Percentiles rank a stretch among this genome's conserved stretches.
These are phyloP conservation scores for Luffa acutangula DNA, from an alignment of 306 rosid genomes.

Conservation along the genomic window DNA sequence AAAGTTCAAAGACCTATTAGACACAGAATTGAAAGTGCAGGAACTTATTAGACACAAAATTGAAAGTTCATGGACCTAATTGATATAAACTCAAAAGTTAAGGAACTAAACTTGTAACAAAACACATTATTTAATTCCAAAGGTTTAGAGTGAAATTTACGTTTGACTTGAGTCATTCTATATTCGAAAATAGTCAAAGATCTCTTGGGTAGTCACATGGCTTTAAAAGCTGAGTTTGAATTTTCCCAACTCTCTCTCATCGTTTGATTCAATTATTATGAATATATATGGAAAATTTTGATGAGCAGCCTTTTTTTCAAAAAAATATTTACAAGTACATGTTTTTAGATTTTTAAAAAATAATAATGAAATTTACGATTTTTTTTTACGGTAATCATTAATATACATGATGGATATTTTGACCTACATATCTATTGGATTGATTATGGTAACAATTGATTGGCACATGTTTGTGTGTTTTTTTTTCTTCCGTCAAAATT, in stretches of 20 bases:
- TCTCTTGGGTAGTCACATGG: not conserved
- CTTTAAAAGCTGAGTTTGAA: not conserved
- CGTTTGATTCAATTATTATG: not conserved
- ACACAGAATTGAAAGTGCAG: too few relatives aligned
- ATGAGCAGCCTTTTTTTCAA: not conserved
- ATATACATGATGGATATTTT: not conserved
- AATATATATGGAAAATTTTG: not conserved
- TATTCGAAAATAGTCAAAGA: not conserved
- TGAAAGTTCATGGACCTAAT: too few relatives aligned
- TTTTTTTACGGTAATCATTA: not conserved
- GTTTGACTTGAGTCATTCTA: not conserved
- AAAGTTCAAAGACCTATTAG: too few relatives aligned
- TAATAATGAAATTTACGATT: too few relatives aligned
- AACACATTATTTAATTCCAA: not conserved
- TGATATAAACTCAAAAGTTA: too few relatives aligned
- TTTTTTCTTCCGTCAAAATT: too few relatives aligned
- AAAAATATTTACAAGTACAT: too few relatives aligned
- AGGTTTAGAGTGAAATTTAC: constrained; percentile 4
- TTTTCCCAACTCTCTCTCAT: not conserved
- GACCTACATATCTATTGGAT: not conserved
- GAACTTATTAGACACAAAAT: too few relatives aligned
- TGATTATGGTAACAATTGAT: not conserved
- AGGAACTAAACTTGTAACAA: too few relatives aligned
- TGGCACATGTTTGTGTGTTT: not conserved
- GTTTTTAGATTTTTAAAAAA: too few relatives aligned